A percentile compares a stretch with the other conserved stretches of the same genome.
phyloP scores from a whole-genome alignment of 768 basidiomycete species.

The Serendipita sp. region DNA sequence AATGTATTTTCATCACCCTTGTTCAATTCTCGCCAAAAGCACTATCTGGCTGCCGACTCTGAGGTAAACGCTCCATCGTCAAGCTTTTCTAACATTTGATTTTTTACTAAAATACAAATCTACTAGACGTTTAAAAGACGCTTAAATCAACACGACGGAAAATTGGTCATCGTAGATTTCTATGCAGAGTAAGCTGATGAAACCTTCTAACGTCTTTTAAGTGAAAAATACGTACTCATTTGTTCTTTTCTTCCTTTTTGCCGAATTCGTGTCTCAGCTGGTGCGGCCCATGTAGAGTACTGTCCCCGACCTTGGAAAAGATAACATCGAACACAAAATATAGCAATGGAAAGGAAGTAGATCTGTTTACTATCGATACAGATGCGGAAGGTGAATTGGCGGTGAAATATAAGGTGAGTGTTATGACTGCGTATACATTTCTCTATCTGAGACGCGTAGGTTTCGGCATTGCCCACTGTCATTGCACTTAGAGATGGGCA shows the following conservation, averaged over 20 bases:
- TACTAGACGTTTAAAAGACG: background rate
- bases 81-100: background rate
- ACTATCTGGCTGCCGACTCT: background rate
- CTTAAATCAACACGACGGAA: background rate
- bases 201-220: constrained; percentile 3
- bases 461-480: constrained; percentile 45
- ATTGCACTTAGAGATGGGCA: constrained; percentile 55
- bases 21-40: background rate
- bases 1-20: too few relatives aligned
- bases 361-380: constrained; percentile 45
- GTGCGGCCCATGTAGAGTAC: constrained; percentile 59
- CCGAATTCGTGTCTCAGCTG: constrained; percentile 31
- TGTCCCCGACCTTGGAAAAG: constrained; percentile 53
- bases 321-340: constrained; percentile 31
- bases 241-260: background rate
- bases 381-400: constrained; percentile 39
- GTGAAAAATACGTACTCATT: background rate
- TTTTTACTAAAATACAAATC: background rate
- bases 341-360: constrained; percentile 39
- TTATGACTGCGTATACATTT: background rate
- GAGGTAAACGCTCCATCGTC: background rate
- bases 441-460: constrained; percentile 36
- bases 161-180: constrained; percentile 50
- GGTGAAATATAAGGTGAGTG: constrained; percentile 30
- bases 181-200: constrained; percentile 48